Percentiles rank a stretch among this genome's conserved stretches.
These are phyloP conservation scores for Hippophae gyantsensis DNA, from an alignment of 306 rosid species.

Conservation along the genomic window DNA sequence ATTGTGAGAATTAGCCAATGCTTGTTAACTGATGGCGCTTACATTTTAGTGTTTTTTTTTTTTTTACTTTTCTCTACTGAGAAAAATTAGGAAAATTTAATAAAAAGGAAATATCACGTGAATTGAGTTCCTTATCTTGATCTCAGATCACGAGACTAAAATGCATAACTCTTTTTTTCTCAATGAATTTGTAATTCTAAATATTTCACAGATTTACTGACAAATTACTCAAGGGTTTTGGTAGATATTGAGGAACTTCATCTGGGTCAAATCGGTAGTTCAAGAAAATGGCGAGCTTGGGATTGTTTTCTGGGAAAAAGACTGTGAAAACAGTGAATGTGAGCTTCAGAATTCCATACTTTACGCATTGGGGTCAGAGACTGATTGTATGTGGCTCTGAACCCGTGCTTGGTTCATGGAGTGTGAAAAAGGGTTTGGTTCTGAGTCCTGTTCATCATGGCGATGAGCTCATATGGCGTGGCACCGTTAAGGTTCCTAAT, in stretches of 20 bases:
- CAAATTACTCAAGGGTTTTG: constrained; percentile 11
- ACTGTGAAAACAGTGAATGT: constrained; percentile 49
- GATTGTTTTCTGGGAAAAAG: constrained; percentile 43
- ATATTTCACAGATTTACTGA: constrained; percentile 9
- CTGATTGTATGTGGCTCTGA: constrained; percentile 81
- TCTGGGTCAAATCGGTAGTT: constrained; percentile 29
- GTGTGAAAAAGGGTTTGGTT: constrained; percentile 71
- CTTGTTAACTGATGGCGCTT: neutral
- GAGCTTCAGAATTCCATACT: constrained; percentile 73
- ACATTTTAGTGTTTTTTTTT: neutral
- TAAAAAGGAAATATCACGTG: neutral
- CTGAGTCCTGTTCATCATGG: constrained; percentile 65
- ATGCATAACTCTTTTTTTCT: neutral
- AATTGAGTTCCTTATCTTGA: neutral
- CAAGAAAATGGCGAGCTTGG: constrained; percentile 49
- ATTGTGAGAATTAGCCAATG: neutral
- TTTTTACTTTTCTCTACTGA: neutral
- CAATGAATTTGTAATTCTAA: constrained; percentile 3
- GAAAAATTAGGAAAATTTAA: neutral
- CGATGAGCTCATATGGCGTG: constrained; percentile 67
- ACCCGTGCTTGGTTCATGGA: constrained; percentile 74
- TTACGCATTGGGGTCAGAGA: constrained; percentile 85
- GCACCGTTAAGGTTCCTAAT: constrained; percentile 53
- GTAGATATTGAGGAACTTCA: constrained; percentile 12
- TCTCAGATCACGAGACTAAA: neutral